phyloP scores from a whole-genome alignment of 176 grass and related monocot genomes.

The Oryza punctata region DNA sequence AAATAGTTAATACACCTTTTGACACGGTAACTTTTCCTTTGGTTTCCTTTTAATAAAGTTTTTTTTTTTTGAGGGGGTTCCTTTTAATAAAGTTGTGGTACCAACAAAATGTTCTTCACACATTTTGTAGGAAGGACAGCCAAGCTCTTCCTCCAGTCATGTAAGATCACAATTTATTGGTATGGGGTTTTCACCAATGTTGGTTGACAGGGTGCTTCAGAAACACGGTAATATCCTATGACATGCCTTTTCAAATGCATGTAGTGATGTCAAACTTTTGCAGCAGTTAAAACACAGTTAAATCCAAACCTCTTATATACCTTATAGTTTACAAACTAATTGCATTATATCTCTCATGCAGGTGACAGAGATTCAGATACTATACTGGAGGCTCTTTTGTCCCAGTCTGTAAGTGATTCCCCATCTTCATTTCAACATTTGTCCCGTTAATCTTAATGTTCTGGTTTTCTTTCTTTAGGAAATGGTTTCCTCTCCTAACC shows the following conservation, averaged over 20 bases:
- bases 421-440: constrained; percentile 17
- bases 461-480: background rate
- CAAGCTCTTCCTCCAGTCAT: constrained; percentile 55
- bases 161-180: constrained; percentile 71
- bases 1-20: constrained; percentile 7
- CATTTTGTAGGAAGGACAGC: constrained; percentile 52
- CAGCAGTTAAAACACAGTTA: constrained; percentile 17
- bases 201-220: constrained; percentile 73
- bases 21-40: background rate
- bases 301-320: background rate
- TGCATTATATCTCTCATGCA: constrained; percentile 43
- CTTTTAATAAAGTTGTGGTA: constrained; percentile 23
- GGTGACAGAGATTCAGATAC: constrained; percentile 65
- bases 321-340: constrained; percentile 31
- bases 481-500: background rate
- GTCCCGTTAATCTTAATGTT: background rate
- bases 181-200: constrained; percentile 68
- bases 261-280: constrained; percentile 24
- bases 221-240: constrained; percentile 63
- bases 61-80: too few species aligned
- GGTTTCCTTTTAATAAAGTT: too few species aligned
- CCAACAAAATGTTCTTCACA: constrained; percentile 31
- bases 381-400: constrained; percentile 66
- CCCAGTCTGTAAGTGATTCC: constrained; percentile 70
- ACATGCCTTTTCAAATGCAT: background rate